These are phyloP conservation scores for Aspergillus brasiliensis DNA, from an alignment of 2,329 filamentous ascomycete species.

Conservation along the genomic window DNA sequence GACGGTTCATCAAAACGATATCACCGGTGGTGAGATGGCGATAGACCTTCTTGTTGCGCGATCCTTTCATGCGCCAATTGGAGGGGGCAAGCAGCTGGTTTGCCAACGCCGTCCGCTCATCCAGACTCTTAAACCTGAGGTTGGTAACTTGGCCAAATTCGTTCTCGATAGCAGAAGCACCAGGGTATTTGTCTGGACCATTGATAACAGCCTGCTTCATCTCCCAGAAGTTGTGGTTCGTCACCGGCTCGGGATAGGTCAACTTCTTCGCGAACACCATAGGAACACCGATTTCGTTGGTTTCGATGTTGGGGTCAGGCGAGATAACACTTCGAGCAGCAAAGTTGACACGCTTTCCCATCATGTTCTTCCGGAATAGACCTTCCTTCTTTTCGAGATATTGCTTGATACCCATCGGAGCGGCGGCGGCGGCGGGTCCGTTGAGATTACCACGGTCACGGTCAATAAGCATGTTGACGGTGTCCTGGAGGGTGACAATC, in stretches of 20 bases:
- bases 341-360: conserved; percentile 99
- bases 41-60: conserved; percentile 92
- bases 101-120: conserved; percentile 85
- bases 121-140: conserved; percentile 79
- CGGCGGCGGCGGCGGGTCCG: conserved; percentile 73
- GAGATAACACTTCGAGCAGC: conserved; percentile 97
- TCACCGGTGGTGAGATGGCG: conserved; percentile 95
- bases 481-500: conserved; percentile 82
- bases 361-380: conserved; percentile 98
- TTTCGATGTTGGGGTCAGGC: conserved; percentile 97
- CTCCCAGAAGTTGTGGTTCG: conserved; percentile 94
- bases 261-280: conserved; percentile 97
- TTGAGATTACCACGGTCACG: conserved; percentile 81
- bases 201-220: conserved; percentile 96
- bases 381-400: conserved; percentile 98
- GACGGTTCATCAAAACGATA: conserved; percentile 97
- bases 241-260: conserved; percentile 96
- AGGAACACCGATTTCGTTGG: conserved; percentile 96
- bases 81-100: conserved; percentile 91
- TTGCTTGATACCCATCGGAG: conserved; percentile 95
- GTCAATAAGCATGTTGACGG: conserved; percentile 91
- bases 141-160: conserved; percentile 91
- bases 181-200: conserved; percentile 89
- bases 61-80: conserved; percentile 70
- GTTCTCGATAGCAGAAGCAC: conserved; percentile 91